phyloP scores from a whole-genome alignment of 805 yeast genomes.

The Kregervanrija delftensis region DNA sequence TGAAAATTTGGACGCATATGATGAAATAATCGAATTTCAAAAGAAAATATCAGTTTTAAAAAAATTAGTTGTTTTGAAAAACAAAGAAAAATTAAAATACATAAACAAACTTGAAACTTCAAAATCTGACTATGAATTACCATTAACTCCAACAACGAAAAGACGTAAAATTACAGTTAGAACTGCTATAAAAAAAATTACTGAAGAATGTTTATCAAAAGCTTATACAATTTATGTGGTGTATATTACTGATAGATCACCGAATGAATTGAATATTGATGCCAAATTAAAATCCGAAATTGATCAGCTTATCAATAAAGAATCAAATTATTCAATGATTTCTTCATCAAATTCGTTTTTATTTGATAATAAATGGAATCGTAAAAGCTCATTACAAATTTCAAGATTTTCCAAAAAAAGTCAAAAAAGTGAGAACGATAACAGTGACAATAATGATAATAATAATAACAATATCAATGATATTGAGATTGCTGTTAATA shows the following conservation, averaged over 20 bases:
- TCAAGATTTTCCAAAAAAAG: too few species aligned
- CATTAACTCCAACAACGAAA: slow-evolving; percentile 9
- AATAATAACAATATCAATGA: too few species aligned
- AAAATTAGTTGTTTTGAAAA: slow-evolving; percentile 30
- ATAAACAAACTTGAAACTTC: slow-evolving; percentile 2
- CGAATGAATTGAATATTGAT: slow-evolving; percentile 65
- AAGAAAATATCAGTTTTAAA: slow-evolving; percentile 38
- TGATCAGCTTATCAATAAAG: neutral
- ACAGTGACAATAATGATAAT: too few species aligned
- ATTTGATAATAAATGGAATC: too few species aligned
- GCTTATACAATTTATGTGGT: slow-evolving; percentile 62
- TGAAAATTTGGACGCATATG: slow-evolving; percentile 71
- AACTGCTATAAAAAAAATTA: slow-evolving; percentile 34
- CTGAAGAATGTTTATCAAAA: slow-evolving; percentile 50
- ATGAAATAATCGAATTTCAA: slow-evolving; percentile 48
- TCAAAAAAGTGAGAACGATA: too few species aligned
- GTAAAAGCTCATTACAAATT: too few species aligned
- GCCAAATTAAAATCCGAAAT: slow-evolving; percentile 16
- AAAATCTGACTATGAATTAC: slow-evolving; percentile 1
- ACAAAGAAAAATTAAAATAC: slow-evolving; percentile 15
- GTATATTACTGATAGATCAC: slow-evolving; percentile 59
- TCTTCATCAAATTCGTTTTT: too few species aligned
- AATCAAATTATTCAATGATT: too few species aligned
- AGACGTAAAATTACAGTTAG: slow-evolving; percentile 27
- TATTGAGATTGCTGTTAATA: too few species aligned